A percentile compares a stretch with the other conserved stretches of the same genome.
phyloP scores from a whole-genome alignment of 2,329 filamentous ascomycete species.

The Paecilomyces variotii region DNA sequence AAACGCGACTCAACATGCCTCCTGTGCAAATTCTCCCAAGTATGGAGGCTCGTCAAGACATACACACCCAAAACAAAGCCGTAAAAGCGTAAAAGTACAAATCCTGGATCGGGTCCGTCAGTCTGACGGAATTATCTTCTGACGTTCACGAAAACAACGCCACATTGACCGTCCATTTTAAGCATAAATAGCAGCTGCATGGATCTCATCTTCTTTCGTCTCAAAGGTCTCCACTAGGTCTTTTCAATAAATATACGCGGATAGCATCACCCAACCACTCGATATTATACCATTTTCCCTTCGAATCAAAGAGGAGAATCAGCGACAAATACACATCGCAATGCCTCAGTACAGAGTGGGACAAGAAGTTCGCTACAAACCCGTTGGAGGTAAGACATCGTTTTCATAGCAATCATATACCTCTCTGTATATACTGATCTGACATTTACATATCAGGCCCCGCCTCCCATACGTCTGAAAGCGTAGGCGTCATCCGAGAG shows the following conservation, averaged over 20 bases:
- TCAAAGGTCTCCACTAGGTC: background rate
- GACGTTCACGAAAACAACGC: background rate
- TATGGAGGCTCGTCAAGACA: background rate
- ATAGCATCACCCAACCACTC: background rate
- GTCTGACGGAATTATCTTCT: background rate
- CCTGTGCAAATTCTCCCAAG: background rate
- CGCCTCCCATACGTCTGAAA: constrained; percentile 30
- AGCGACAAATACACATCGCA: background rate
- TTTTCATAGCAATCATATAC: background rate
- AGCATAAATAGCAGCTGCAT: constrained; percentile 4
- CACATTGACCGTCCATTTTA: background rate
- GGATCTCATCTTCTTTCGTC: background rate
- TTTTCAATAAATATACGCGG: background rate
- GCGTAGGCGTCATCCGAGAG: constrained; percentile 28
- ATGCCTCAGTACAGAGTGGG: constrained; percentile 25
- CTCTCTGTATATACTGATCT: background rate
- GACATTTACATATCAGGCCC: constrained; percentile 19
- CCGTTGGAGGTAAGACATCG: constrained; percentile 30
- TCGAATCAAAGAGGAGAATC: background rate
- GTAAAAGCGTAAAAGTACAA: background rate
- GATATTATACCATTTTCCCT: background rate
- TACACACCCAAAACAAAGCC: background rate
- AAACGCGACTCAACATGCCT: background rate
- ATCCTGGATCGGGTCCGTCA: background rate
- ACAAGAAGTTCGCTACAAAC: constrained; percentile 33